Evolutionary conservation across 352 stramenopile species (phyloP).

Genomic region (Phytophthora kernoviae): DNA sequence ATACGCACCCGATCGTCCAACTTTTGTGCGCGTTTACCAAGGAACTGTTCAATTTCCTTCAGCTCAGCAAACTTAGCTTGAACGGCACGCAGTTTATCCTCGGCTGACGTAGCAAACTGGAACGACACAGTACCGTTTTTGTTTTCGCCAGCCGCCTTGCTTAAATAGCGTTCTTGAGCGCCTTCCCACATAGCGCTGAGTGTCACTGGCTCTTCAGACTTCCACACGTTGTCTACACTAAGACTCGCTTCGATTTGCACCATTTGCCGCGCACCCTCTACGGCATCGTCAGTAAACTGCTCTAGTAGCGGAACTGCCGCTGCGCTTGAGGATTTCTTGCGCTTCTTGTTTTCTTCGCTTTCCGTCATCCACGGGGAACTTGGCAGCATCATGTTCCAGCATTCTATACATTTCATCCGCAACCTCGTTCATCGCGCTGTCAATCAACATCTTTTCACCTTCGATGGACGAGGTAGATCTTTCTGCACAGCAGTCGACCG

Average conservation of each 20-base stretch:
- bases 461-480: constrained; percentile 69
- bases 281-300: constrained; percentile 64
- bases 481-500: constrained; percentile 73
- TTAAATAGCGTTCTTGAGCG: constrained; percentile 47
- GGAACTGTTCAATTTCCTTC: constrained; percentile 59
- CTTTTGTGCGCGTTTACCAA: constrained; percentile 76
- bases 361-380: constrained; percentile 43
- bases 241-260: constrained; percentile 82
- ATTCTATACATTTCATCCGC: constrained; percentile 70
- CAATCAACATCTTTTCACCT: constrained; percentile 60
- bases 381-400: constrained; percentile 65
- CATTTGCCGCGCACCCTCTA: constrained; percentile 74
- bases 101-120: constrained; percentile 40
- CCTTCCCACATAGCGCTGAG: constrained; percentile 44
- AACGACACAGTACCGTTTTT: constrained; percentile 37
- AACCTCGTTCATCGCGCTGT: constrained; percentile 44
- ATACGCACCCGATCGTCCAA: constrained; percentile 69
- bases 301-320: constrained; percentile 32
- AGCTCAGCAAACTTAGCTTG: constrained; percentile 68
- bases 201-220: constrained; percentile 11
- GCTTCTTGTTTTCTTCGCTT: constrained; percentile 65
- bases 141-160: constrained; percentile 21
- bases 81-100: constrained; percentile 59
- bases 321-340: constrained; percentile 50
- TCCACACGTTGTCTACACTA: constrained; percentile 46